These are phyloP conservation scores for Penicillium hesseltinei DNA, from an alignment of 2,329 filamentous ascomycete species.

Conservation along the genomic window DNA sequence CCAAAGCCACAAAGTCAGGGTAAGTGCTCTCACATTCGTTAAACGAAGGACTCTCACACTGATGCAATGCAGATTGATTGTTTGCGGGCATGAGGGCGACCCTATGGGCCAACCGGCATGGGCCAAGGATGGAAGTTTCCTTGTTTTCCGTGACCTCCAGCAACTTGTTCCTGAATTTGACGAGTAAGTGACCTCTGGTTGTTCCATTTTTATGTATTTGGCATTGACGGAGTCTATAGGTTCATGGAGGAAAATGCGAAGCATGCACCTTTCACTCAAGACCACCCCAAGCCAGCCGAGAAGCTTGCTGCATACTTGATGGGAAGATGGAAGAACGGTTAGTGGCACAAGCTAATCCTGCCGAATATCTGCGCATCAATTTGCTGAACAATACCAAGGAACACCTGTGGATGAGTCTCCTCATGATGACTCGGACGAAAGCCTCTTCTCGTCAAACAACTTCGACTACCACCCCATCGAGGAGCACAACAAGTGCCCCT, in stretches of 20 bases:
- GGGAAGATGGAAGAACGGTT: slow-evolving; percentile 46
- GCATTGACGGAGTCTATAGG: slow-evolving; percentile 7
- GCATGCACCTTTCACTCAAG: slow-evolving; percentile 22
- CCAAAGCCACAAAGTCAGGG: slow-evolving; percentile 21
- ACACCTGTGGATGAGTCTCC: slow-evolving; percentile 36
- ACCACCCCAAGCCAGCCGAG: slow-evolving; percentile 5
- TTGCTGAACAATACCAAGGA: slow-evolving; percentile 20
- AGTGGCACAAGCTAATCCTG: neutral
- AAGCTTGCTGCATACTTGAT: slow-evolving; percentile 46
- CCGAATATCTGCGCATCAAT: neutral
- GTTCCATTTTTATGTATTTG: neutral
- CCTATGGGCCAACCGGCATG: slow-evolving; percentile 31
- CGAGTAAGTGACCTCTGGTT: slow-evolving; percentile 11
- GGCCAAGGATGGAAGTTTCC: slow-evolving; percentile 48
- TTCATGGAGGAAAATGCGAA: slow-evolving; percentile 37
- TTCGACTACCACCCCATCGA: slow-evolving; percentile 37
- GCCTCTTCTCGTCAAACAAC: slow-evolving; percentile 37
- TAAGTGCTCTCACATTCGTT: slow-evolving; percentile 10
- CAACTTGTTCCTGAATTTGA: slow-evolving; percentile 49
- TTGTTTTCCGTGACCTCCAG: slow-evolving; percentile 46
- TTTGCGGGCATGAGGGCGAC: slow-evolving; percentile 41
- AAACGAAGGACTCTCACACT: slow-evolving; percentile 6
- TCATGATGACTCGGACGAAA: slow-evolving; percentile 31
- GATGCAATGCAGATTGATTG: slow-evolving; percentile 34
- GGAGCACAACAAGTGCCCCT: slow-evolving; percentile 43